These are phyloP conservation scores for Paecilomyces sp. DNA, from an alignment of 2,329 filamentous ascomycete species.

Conservation along the genomic window DNA sequence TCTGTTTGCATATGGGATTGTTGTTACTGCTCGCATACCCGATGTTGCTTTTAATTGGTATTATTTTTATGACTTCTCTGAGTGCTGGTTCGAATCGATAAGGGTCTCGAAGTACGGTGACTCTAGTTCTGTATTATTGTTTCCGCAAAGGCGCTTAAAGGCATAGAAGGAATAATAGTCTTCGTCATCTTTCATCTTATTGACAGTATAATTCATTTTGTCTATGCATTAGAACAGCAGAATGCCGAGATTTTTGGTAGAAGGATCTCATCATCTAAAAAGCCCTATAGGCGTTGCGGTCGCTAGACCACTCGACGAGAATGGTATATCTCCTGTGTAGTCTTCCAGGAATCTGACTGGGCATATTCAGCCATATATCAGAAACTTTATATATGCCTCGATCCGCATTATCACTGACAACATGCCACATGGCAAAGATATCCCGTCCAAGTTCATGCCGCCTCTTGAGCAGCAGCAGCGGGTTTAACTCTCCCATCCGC, in stretches of 20 bases:
- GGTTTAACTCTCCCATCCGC: constrained; percentile 4
- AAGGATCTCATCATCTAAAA: too few relatives aligned
- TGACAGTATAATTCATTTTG: background rate
- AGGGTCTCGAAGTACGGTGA: background rate
- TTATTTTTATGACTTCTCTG: background rate
- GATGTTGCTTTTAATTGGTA: background rate
- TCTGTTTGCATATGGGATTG: background rate
- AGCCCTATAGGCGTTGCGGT: too few relatives aligned
- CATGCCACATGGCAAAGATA: too few relatives aligned
- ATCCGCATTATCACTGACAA: too few relatives aligned
- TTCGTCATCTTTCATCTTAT: background rate
- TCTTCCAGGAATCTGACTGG: too few relatives aligned
- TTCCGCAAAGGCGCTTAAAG: background rate
- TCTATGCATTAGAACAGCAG: background rate
- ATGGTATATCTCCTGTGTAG: too few relatives aligned
- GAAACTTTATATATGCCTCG: too few relatives aligned
- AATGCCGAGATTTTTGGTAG: too few relatives aligned
- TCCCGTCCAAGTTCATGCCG: background rate
- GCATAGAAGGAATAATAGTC: background rate
- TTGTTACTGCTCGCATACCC: background rate
- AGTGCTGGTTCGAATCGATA: background rate
- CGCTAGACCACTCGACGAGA: too few relatives aligned
- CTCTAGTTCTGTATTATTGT: background rate
- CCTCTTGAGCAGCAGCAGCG: background rate
- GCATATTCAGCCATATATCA: too few relatives aligned